Evolutionary conservation across 371 early-diverging fungal species (phyloP).

Genomic region (Furculomyces boomerangus): DNA sequence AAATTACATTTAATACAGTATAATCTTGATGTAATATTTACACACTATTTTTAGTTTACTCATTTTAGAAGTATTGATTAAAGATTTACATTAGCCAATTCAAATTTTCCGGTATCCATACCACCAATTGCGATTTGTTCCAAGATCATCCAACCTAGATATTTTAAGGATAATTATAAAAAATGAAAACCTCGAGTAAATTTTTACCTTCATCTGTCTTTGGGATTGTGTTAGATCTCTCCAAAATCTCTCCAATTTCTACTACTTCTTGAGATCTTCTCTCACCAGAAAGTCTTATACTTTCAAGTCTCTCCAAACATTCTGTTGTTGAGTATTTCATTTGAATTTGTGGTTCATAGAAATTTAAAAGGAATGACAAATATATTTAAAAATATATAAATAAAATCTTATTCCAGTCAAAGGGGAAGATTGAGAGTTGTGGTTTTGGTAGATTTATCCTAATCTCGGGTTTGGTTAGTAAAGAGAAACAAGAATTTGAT

Average conservation of each 20-base stretch:
- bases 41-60: too few species aligned
- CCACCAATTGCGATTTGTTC: slow-evolving; percentile 69
- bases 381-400: too few species aligned
- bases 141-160: slow-evolving; percentile 49
- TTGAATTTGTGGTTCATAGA: background rate
- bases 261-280: background rate
- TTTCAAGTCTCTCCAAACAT: background rate
- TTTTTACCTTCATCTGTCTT: background rate
- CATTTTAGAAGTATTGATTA: too few species aligned
- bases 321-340: background rate
- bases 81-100: slow-evolving; percentile 36
- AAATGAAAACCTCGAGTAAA: background rate
- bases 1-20: too few species aligned
- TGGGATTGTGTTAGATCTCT: background rate
- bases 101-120: slow-evolving; percentile 50
- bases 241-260: background rate
- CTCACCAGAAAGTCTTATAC: background rate
- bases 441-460: too few species aligned
- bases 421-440: too few species aligned
- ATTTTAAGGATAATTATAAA: background rate
- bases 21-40: too few species aligned
- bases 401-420: too few species aligned
- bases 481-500: too few species aligned
- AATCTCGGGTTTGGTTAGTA: too few species aligned
- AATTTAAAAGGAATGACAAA: background rate